Base-by-base conservation (phyloP, 768 basidiomycete genomes). In the Mycena leptocephala region DNA sequence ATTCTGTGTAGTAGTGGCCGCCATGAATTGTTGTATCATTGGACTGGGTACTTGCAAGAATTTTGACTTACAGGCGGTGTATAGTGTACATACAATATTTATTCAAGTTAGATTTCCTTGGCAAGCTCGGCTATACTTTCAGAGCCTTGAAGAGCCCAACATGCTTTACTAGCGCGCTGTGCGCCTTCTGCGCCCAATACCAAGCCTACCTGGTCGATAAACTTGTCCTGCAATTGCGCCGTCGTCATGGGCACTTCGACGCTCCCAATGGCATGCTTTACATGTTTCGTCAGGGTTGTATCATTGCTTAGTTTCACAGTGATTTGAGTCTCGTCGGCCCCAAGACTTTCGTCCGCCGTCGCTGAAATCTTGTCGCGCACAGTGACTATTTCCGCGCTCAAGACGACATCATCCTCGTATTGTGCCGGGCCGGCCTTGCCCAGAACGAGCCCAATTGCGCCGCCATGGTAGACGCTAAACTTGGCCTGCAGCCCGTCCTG, bases 391-490 rank as follows among this genome's bases (percentile, higher is more conserved):
- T 79, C 79, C 11, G 67, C 16, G 67, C 78, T 77, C 32, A 70
- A 30, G 35, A 81, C 80, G 32, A 81, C 71, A 0, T 32, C 51
- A 51, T 80, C 79, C 26, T 72, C 67, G 46, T 75, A 80, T 51
- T 80, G 78, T 41, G 76, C 70, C 30, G 80, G 80, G 1, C 79
- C 78, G 9, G 77, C 80, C 62, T 78, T 74, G n/a, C 79, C 80
- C 2, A 77, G 65, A 1, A 79, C 72, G 10, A 81, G 72, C 14
- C 77, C 80, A 30, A 79, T 59, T 22, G 80, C 77, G 26, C 74
- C 77, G 51, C 75, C 80, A 62, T 81, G 80, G 70, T 75, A 81
- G 8, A 81, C 77, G 65, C 80, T 81, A 63, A 81, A 81, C 67
- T 81, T 81, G 30, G 77, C 80, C 66, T 81, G 77, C 74, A 81